A percentile compares a stretch with the other conserved stretches of the same genome.
Evolutionary conservation across 2,329 filamentous ascomycete species (phyloP).

Genomic region (Samsoniella hepiali): DNA sequence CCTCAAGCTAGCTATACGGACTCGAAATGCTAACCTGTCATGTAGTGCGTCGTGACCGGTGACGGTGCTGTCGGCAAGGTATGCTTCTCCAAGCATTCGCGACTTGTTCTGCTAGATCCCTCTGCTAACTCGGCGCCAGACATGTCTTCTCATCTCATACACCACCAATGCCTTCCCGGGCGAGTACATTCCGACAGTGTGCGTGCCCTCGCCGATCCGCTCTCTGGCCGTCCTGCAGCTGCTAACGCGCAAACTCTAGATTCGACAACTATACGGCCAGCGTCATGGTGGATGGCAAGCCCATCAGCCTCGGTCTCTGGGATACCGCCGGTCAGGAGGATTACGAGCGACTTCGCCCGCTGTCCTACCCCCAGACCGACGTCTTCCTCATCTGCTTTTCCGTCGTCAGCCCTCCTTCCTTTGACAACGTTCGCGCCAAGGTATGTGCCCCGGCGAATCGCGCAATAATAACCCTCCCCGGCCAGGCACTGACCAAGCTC

Average conservation of each 20-base stretch:
- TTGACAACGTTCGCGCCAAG: conserved; percentile 99
- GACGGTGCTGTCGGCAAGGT: conserved; percentile 99
- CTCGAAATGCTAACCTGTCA: conserved; percentile 35
- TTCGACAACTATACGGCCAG: conserved; percentile 99
- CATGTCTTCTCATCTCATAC: conserved; percentile 98
- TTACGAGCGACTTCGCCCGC: conserved; percentile 89
- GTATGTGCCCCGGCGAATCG: conserved; percentile 46
- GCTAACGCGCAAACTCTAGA: conserved; percentile 43
- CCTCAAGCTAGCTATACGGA: conserved; percentile 25
- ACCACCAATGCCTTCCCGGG: conserved; percentile 99
- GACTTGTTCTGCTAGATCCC: conserved; percentile 1
- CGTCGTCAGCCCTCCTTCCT: conserved; percentile 94
- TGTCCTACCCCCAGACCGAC: conserved; percentile 97
- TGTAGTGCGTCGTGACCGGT: conserved; percentile 94
- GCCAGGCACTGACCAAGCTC: neutral
- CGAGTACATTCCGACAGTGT: conserved; percentile 99
- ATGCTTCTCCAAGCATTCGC: conserved; percentile 19
- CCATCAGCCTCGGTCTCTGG: conserved; percentile 94
- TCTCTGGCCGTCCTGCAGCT: conserved; percentile 18
- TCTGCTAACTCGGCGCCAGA: conserved; percentile 53
- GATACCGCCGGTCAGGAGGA: conserved; percentile 99
- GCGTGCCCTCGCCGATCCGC: conserved; percentile 38
- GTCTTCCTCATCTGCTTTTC: conserved; percentile 99
- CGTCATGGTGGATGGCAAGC: conserved; percentile 98
- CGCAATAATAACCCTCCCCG: neutral